phyloP scores from a whole-genome alignment of 805 yeast genomes.

The Myxozyma geophila region DNA sequence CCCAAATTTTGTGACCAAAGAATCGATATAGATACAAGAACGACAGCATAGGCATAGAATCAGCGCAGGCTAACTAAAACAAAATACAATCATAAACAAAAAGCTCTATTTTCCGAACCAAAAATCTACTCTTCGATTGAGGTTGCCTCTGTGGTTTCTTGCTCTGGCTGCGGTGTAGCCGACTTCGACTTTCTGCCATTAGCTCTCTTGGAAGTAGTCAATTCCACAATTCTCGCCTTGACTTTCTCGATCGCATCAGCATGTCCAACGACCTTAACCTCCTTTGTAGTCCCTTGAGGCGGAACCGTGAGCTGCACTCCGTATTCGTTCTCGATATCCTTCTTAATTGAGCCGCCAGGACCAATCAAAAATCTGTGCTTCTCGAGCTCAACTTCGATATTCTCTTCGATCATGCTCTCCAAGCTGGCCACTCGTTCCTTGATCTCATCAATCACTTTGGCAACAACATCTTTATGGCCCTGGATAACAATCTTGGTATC shows the following conservation, averaged over 20 bases:
- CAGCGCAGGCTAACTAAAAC: too few relatives aligned
- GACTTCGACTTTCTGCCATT: constrained; percentile 12
- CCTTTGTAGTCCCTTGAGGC: constrained; percentile 25
- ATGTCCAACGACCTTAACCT: constrained; percentile 24
- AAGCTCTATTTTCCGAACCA: background rate
- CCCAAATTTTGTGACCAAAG: background rate
- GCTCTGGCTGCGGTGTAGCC: constrained; percentile 10
- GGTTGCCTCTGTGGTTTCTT: background rate
- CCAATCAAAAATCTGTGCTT: constrained; percentile 72
- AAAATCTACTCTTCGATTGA: background rate
- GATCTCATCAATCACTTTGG: constrained; percentile 63
- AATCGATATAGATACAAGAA: constrained; percentile 2
- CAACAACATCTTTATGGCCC: constrained; percentile 79
- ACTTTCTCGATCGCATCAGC: constrained; percentile 33
- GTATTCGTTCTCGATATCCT: constrained; percentile 61
- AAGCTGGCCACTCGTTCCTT: constrained; percentile 53
- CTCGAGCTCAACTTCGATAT: constrained; percentile 58
- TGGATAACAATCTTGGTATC: constrained; percentile 57
- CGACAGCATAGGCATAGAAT: background rate
- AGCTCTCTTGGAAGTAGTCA: constrained; percentile 18
- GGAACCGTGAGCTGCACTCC: constrained; percentile 69
- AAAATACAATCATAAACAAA: background rate
- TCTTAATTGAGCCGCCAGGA: constrained; percentile 71
- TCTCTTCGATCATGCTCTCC: constrained; percentile 54
- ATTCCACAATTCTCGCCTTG: constrained; percentile 23